A percentile compares a stretch with the other conserved stretches of the same genome.
Conservation (phyloP, 2,329 filamentous ascomycete species). For the Aspergillus brasiliensis region DNA sequence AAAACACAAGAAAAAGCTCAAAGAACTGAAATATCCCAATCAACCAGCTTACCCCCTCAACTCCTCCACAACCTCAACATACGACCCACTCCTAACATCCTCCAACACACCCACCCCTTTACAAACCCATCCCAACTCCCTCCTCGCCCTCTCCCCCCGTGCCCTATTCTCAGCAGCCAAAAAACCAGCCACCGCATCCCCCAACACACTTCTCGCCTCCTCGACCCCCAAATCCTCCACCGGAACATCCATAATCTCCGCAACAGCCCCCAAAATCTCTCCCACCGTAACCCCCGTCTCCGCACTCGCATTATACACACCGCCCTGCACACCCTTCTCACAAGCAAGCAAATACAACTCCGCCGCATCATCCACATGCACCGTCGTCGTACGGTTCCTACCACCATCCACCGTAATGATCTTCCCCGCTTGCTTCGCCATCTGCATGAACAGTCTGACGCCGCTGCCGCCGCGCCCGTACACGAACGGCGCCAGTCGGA, state of each 20-base stretch:
- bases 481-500: constrained; percentile 44
- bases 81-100: constrained; percentile 33
- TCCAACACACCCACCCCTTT: constrained; percentile 27
- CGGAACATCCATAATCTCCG: constrained; percentile 37
- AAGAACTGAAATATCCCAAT: too few relatives aligned
- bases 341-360: constrained; percentile 39
- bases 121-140: constrained; percentile 40
- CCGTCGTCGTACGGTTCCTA: constrained; percentile 39
- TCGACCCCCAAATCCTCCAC: constrained; percentile 29
- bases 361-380: constrained; percentile 44
- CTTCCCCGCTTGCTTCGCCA: constrained; percentile 33
- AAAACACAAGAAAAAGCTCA: too few relatives aligned
- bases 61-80: constrained; percentile 16
- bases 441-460: constrained; percentile 23
- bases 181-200: constrained; percentile 29
- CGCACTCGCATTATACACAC: constrained; percentile 40
- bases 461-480: constrained; percentile 37
- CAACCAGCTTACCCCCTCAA: constrained; percentile 7
- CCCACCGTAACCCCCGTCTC: constrained; percentile 35
- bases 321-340: constrained; percentile 41
- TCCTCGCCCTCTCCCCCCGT: constrained; percentile 40
- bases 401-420: constrained; percentile 37
- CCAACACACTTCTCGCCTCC: constrained; percentile 34
- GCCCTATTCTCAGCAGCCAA: constrained; percentile 34
- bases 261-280: constrained; percentile 32